Evolutionary conservation across 495 filamentous ascomycete genomes (phyloP), one percentile per base, ranked within the genome.

Genomic region (Pyrenula aspistea): DNA sequence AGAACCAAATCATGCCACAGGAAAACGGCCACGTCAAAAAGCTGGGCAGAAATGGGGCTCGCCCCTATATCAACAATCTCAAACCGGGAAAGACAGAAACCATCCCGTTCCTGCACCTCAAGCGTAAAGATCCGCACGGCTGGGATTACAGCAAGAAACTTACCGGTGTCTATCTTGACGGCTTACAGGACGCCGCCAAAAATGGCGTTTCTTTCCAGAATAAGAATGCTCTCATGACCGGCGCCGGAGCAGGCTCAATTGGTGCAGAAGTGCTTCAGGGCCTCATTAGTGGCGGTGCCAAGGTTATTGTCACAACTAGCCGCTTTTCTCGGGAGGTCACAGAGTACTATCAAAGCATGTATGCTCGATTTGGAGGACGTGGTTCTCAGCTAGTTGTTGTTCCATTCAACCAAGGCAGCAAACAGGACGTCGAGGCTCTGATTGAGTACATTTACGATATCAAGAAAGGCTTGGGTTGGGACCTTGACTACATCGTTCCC

Each of bases 91-190:
- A 94, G 73, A 83, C 93, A 53, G 94, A 98, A 75, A 95, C 92
- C 24, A 93, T 99, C 63, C 93, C 93, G 20, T 99, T 99, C 82
- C 74, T 99, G 53, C 93, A 99, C 67, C 76, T 99, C 52, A 95
- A 95, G 80, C 86, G 91, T 66, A 96, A 96, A 77, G 84, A 85
- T 48, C 83, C 89, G 59, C 85, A 95, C 65, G 91, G 92, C 56
- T 99, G 93, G 93, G 91, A 99, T 67, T 99, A 96, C 75, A 96
- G 87, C 80, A 97, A 96, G 79, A 95, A 92, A 74, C 79, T 97
- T 47, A 96, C 93, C 22, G 88, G 89, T 22, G 65, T 88, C 62
- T 99, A 97, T 64, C 78, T 99, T 12, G 89, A 96, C 61, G 88
- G 91, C 53, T 70, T 99, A 50, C 89, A 95, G 72, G 78, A 89